Evolutionary conservation across 202 grass and related monocot genomes (phyloP).

Genomic region (Hordeum pubiflorum): DNA sequence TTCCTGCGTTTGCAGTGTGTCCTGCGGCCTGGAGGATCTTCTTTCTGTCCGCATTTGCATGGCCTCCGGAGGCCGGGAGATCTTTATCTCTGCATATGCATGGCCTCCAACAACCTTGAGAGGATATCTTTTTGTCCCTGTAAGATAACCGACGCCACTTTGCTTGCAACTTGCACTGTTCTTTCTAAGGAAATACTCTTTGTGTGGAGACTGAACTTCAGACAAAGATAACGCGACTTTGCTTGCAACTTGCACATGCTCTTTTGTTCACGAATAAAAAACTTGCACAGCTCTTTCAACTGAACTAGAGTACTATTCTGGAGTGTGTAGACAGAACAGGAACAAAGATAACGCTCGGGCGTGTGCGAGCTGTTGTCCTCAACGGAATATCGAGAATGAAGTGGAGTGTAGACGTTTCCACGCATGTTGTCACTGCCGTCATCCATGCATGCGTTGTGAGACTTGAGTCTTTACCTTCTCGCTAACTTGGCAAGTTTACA

Average conservation of each 20-base stretch:
- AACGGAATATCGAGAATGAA: background rate
- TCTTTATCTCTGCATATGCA: background rate
- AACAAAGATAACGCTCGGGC: too few relatives aligned
- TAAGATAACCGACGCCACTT: background rate
- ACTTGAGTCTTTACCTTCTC: too few relatives aligned
- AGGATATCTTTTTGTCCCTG: background rate
- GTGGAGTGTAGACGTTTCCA: background rate
- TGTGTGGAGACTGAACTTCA: too few relatives aligned
- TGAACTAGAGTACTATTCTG: background rate
- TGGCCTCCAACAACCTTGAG: background rate
- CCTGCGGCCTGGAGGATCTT: too few relatives aligned
- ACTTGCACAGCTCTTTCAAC: background rate
- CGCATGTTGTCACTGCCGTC: too few relatives aligned
- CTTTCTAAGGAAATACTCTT: too few relatives aligned
- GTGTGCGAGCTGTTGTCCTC: too few relatives aligned
- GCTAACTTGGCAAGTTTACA: too few relatives aligned
- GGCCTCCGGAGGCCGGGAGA: background rate
- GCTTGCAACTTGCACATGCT: background rate
- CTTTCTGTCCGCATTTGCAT: background rate
- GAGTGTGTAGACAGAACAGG: too few relatives aligned
- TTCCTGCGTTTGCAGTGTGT: background rate
- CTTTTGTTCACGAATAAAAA: too few relatives aligned
- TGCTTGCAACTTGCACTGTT: too few relatives aligned
- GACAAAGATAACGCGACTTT: background rate
- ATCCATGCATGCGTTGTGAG: too few relatives aligned